Conservation (phyloP, 345 rosid genomes). For the Eucalyptus melliodora region DNA sequence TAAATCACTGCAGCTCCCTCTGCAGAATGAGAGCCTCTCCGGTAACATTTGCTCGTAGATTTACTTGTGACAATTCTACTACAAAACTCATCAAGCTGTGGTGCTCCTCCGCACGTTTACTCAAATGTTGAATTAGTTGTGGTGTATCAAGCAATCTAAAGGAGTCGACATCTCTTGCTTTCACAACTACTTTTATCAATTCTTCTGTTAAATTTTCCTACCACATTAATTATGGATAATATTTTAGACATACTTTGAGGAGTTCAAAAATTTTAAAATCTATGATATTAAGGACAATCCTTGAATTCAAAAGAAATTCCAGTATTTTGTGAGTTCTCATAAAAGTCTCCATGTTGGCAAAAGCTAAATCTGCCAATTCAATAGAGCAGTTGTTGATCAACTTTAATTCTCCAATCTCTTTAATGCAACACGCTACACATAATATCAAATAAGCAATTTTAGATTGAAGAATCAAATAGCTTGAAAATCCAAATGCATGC, state of each 20-base stretch:
- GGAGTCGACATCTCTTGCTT: background rate
- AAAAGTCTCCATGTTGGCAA: background rate
- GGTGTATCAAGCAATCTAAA: background rate
- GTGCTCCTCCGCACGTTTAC: too few species aligned
- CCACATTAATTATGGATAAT: too few species aligned
- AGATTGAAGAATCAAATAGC: background rate
- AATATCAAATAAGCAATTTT: background rate
- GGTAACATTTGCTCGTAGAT: too few species aligned
- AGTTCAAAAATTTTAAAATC: too few species aligned
- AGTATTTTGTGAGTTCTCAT: background rate
- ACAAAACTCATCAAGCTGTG: too few species aligned
- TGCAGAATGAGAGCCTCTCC: too few species aligned
- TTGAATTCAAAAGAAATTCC: background rate
- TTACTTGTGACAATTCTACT: too few species aligned
- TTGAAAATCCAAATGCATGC: background rate
- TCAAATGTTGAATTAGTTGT: background rate
- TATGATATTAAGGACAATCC: background rate
- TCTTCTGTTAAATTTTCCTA: background rate
- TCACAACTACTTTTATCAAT: background rate
- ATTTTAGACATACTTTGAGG: too few species aligned
- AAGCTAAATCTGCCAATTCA: background rate
- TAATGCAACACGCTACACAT: background rate
- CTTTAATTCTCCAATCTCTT: background rate
- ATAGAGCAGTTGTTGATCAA: background rate
- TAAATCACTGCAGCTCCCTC: fast-evolving